Conservation (phyloP, 1,284 basidiomycete genomes). For the Fomitopsis pinicola region DNA sequence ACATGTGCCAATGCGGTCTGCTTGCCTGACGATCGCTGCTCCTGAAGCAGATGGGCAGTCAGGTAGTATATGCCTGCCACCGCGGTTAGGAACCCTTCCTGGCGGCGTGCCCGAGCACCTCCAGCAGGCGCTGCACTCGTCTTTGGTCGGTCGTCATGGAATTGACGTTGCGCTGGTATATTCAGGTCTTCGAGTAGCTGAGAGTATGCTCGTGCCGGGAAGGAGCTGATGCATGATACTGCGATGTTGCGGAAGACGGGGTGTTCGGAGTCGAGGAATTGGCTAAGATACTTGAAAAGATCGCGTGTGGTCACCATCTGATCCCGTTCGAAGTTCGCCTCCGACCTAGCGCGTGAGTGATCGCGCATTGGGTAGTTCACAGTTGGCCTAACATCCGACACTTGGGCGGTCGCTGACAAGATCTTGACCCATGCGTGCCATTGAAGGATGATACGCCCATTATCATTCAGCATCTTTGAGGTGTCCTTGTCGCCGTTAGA, state of each 20-base stretch:
- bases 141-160: slow-evolving; percentile 75
- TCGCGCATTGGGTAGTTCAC: slow-evolving; percentile 58
- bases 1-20: slow-evolving; percentile 76
- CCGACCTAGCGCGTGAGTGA: slow-evolving; percentile 70
- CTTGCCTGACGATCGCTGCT: slow-evolving; percentile 66
- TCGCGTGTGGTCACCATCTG: slow-evolving; percentile 75
- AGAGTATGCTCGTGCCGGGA: slow-evolving; percentile 74
- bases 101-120: slow-evolving; percentile 57
- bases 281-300: slow-evolving; percentile 82
- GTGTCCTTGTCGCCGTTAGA: slow-evolving; percentile 45
- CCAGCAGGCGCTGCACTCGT: slow-evolving; percentile 33
- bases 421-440: slow-evolving; percentile 88
- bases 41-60: slow-evolving; percentile 75
- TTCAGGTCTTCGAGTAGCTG: slow-evolving; percentile 84
- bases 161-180: slow-evolving; percentile 73
- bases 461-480: slow-evolving; percentile 53
- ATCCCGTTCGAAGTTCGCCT: slow-evolving; percentile 69
- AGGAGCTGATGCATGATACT: slow-evolving; percentile 84
- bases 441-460: slow-evolving; percentile 68
- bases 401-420: slow-evolving; percentile 74
- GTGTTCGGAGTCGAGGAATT: slow-evolving; percentile 85
- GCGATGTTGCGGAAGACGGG: slow-evolving; percentile 81
- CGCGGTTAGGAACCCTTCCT: slow-evolving; percentile 83
- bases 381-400: slow-evolving; percentile 58
- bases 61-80: slow-evolving; percentile 89